Percentiles rank a stretch among this genome's conserved stretches.
These are phyloP conservation scores for Ceratocystis cacaofunesta DNA, from an alignment of 2,329 filamentous ascomycete species.

Conservation along the genomic window DNA sequence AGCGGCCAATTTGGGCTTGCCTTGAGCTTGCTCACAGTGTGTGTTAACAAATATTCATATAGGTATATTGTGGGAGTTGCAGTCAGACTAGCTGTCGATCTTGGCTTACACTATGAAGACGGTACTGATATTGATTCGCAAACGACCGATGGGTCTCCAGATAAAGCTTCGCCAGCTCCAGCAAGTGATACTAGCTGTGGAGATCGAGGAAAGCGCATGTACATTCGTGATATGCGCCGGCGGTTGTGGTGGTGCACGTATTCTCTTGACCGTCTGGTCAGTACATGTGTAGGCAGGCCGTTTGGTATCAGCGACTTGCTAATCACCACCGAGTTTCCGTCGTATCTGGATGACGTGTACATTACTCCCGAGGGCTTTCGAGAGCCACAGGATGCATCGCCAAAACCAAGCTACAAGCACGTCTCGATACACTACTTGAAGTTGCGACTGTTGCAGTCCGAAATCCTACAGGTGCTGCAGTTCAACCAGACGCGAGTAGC, in stretches of 20 bases:
- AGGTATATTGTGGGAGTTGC: slow-evolving; percentile 90
- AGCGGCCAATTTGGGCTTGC: background rate
- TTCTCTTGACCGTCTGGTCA: slow-evolving; percentile 85
- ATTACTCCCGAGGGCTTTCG: slow-evolving; percentile 69
- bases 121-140: slow-evolving; percentile 44
- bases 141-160: slow-evolving; percentile 17
- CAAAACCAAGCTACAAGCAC: slow-evolving; percentile 69
- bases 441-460: slow-evolving; percentile 74
- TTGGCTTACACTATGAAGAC: slow-evolving; percentile 87
- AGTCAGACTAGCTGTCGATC: slow-evolving; percentile 74
- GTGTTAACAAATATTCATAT: slow-evolving; percentile 5
- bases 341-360: slow-evolving; percentile 70
- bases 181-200: slow-evolving; percentile 20
- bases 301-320: slow-evolving; percentile 94
- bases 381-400: slow-evolving; percentile 38
- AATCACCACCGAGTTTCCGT: slow-evolving; percentile 89
- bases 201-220: slow-evolving; percentile 57
- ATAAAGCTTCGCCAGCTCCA: background rate
- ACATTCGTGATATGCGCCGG: slow-evolving; percentile 70
- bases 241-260: slow-evolving; percentile 97
- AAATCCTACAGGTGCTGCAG: slow-evolving; percentile 86
- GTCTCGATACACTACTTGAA: slow-evolving; percentile 88
- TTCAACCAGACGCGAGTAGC: slow-evolving; percentile 77
- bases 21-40: slow-evolving; percentile 9
- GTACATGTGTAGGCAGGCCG: slow-evolving; percentile 80